Evolutionary conservation across 768 basidiomycete species (phyloP), one percentile per base, ranked within the genome.

Genomic region (Cantharellus anzutake): DNA sequence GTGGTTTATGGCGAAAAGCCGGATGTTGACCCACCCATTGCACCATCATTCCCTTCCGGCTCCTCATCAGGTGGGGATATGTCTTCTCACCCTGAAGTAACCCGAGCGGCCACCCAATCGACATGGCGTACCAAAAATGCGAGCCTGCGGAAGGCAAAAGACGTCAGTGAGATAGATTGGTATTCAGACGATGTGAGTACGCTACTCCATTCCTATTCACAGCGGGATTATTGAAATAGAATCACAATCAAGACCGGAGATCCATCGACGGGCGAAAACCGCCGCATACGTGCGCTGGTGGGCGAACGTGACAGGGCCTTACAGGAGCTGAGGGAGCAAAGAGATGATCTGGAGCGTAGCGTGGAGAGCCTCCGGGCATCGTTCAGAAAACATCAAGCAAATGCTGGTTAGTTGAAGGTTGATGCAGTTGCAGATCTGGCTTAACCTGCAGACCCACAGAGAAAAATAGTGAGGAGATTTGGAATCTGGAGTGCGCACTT

Each of bases 401-500:
- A 75, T 61, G 76, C 86, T 61, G 89, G 89, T 84, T 64, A 59
- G 80, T 70, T 35, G n/a, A 42, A 38, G n/a, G 11, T 4, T 39
- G 5, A 38, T 60, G n/a, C 1, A 38, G 63, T 41, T n/a, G 11
- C 20, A 42, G 60, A 51, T 53, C 59, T 20, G 34, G 34, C 38
- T 53, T 41, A 3, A 55, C 2, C 3, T 7, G 11, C 11, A 5
- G n/a, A 56, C 58, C 60, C 56, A 38, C 66, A 84, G 94, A 97
- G 70, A 90, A 91, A 63, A 94, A 82, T 80, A 91, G 91, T 72
- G 94, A 98, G 72, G 91, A 93, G 72, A 98, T 96, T 69, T 98
- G 96, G 96, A 94, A 98, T 67, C 81, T 97, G 60, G 94, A 98
- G 73, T 91, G 97, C 56, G 79, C 80, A 14, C 74, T 91, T 38